These are phyloP conservation scores for Colletotrichum filicis DNA, from an alignment of 2,329 filamentous ascomycete genomes.

Conservation along the genomic window DNA sequence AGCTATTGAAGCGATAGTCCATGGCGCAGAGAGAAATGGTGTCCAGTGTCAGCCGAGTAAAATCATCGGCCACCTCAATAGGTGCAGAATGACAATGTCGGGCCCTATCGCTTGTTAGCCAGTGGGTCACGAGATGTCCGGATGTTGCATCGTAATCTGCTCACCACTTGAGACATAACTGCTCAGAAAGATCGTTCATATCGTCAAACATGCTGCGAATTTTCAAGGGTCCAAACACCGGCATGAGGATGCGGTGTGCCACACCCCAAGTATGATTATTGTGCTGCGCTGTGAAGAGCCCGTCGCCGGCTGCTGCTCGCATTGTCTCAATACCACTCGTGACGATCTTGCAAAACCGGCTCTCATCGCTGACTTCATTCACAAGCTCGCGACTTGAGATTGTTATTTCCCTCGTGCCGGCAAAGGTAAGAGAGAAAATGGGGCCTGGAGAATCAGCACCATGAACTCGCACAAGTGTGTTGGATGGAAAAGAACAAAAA, in stretches of 20 bases:
- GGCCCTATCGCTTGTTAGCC: conserved; percentile 49
- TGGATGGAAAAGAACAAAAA: too few species aligned
- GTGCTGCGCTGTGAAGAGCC: conserved; percentile 1
- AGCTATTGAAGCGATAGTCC: conserved; percentile 70
- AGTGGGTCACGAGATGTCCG: too few species aligned
- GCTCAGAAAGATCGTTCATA: conserved; percentile 61
- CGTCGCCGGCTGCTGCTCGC: background rate
- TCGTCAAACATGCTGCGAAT: conserved; percentile 70
- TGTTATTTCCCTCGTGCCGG: background rate
- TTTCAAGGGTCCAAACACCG: conserved; percentile 75
- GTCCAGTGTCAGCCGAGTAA: conserved; percentile 71
- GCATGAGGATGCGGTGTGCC: conserved; percentile 73
- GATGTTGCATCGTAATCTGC: too few species aligned
- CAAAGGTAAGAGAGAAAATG: too few species aligned
- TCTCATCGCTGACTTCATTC: conserved; percentile 2
- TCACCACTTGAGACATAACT: conserved; percentile 60
- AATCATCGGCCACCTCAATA: conserved; percentile 67
- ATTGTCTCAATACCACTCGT: background rate
- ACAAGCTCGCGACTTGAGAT: background rate
- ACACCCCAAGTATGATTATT: conserved; percentile 47
- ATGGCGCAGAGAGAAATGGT: conserved; percentile 70
- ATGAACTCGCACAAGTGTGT: too few species aligned
- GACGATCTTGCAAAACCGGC: background rate
- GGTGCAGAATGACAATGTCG: conserved; percentile 51
- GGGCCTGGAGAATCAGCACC: too few species aligned